Evolutionary conservation across 371 early-diverging fungal species (phyloP), one percentile per base, ranked within the genome.

Genomic region (Lichtheimia hyalospora): DNA sequence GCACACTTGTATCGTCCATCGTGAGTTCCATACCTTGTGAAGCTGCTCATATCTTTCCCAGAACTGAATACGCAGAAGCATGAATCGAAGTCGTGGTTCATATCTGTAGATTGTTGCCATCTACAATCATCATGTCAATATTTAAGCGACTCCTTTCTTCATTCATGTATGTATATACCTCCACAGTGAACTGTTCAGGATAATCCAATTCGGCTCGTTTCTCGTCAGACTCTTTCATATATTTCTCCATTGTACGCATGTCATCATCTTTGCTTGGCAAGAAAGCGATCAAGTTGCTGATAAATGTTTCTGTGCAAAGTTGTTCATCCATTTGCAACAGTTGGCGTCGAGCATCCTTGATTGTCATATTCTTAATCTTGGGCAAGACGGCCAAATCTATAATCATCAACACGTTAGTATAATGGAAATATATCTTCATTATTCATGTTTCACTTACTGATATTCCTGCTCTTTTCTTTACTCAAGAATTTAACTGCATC

Each of bases 101-200:
- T 75, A 83, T 15, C 80, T 63, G 61, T 82, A 82, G 28, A 85
- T 70, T 21, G 66, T 62, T 50, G 64, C 66, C 77, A 85, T 78
- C 81, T 84, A 62, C 7, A n/a, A 49, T 20, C 34, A 34, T 34
- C 34, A 34, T 34, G 34, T 34, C 34, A 34, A 34, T 34, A 6
- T 8, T 8, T 10, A 8, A 34, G 6, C 34, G 34, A 34, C 0
- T 25, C 25, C 2, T 25, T 3, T 25, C 25, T 34, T 34, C 10
- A 34, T 34, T 10, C 10, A 8, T 34, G 34, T 34, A 8, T 34
- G 25, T 41, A 54, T 54, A 14, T 72, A 81, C 79, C 63, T 80
- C 78, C 44, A 78, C 60, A 3, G 69, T 71, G 40, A 86, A 86
- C 50, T 79, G 79, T 21, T 86, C 87, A 0, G 87, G 79, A 12